These are phyloP conservation scores for Trapa incisa DNA, from an alignment of 345 rosid species.

Conservation along the genomic window DNA sequence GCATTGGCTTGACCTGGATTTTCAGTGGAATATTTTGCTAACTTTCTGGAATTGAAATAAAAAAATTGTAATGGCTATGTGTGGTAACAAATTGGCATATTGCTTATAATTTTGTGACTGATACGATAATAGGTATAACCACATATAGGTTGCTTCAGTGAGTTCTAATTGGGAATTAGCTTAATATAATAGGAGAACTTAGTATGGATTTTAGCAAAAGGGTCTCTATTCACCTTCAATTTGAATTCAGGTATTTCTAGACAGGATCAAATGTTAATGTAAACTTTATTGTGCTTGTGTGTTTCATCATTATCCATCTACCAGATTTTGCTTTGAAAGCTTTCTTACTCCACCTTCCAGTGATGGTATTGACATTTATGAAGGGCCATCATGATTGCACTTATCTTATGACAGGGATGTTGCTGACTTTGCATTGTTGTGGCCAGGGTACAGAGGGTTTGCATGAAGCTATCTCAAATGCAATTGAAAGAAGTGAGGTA, in stretches of 20 bases:
- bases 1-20: background rate
- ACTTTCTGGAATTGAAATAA: background rate
- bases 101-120: background rate
- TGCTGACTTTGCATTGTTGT: slow-evolving; percentile 75
- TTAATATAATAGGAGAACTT: background rate
- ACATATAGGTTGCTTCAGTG: background rate
- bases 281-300: background rate
- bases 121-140: background rate
- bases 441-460: slow-evolving; percentile 66
- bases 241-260: background rate
- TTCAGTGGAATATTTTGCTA: background rate
- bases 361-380: slow-evolving; percentile 22
- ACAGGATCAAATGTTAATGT: background rate
- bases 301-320: background rate
- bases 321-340: background rate
- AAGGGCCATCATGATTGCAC: slow-evolving; percentile 46
- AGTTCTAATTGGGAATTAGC: background rate
- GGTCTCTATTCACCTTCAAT: background rate
- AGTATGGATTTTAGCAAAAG: background rate
- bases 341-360: background rate
- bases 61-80: background rate
- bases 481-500: slow-evolving; percentile 54
- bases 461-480: slow-evolving; percentile 45
- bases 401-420: slow-evolving; percentile 46
- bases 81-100: background rate